Percentiles rank a stretch among this genome's conserved stretches.
Conservation (phyloP, 2,329 filamentous ascomycete species). For the Exophiala calicioides region DNA sequence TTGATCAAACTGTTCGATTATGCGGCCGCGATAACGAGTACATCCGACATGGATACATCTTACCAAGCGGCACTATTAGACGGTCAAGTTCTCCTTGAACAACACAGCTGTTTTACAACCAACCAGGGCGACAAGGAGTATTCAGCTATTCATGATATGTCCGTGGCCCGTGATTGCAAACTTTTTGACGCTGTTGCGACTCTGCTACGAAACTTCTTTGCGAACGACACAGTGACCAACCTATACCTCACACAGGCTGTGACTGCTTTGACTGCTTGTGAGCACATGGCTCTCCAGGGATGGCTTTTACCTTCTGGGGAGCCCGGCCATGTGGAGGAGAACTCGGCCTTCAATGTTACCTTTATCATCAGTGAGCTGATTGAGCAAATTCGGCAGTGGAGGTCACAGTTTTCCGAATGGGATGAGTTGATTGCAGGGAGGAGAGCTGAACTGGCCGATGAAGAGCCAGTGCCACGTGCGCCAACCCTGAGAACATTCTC, state of each 20-base stretch:
- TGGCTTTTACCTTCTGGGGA: constrained; percentile 67
- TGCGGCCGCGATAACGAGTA: constrained; percentile 41
- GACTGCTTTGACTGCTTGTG: constrained; percentile 79
- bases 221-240: constrained; percentile 90
- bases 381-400: constrained; percentile 64
- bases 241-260: constrained; percentile 81
- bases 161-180: constrained; percentile 27
- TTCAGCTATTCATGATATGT: constrained; percentile 37
- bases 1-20: constrained; percentile 41
- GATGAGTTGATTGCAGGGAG: constrained; percentile 68
- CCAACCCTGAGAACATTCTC: neutral
- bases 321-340: constrained; percentile 41
- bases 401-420: constrained; percentile 67
- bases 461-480: constrained; percentile 9
- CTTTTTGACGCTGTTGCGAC: constrained; percentile 54
- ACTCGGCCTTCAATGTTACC: constrained; percentile 47
- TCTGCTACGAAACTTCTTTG: constrained; percentile 76
- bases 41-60: constrained; percentile 42
- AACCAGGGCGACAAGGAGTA: constrained; percentile 53
- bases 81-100: constrained; percentile 30
- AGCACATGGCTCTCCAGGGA: constrained; percentile 81
- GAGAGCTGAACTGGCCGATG: constrained; percentile 55
- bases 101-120: constrained; percentile 29
- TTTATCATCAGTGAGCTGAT: constrained; percentile 61
- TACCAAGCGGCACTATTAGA: constrained; percentile 48